Conservation (phyloP, 495 filamentous ascomycete species). For the Aspergillus haitiensis region DNA sequence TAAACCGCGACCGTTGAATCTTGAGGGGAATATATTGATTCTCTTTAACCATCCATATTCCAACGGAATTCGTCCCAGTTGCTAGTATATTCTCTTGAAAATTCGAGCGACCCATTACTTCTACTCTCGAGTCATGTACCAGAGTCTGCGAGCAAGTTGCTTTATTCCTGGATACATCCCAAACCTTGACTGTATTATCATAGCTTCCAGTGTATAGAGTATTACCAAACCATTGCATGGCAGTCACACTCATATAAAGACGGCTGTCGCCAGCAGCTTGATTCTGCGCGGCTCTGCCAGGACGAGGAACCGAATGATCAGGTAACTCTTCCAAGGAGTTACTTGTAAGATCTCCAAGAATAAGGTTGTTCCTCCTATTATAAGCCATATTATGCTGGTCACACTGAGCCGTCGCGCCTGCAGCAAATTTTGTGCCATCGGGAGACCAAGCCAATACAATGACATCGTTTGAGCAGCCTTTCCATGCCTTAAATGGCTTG, state of each 20-base stretch:
- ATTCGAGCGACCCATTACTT: conserved; percentile 63
- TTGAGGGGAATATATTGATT: conserved; percentile 21
- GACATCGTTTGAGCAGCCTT: conserved; percentile 54
- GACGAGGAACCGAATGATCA: conserved; percentile 65
- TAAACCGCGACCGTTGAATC: conserved; percentile 21
- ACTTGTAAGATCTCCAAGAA: conserved; percentile 62
- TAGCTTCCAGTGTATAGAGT: conserved; percentile 76
- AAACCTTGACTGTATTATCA: conserved; percentile 77
- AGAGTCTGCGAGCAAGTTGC: conserved; percentile 52
- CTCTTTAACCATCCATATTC: conserved; percentile 34
- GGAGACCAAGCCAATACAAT: conserved; percentile 50
- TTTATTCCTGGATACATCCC: conserved; percentile 50
- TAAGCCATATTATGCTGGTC: conserved; percentile 81
- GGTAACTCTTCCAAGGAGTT: conserved; percentile 63
- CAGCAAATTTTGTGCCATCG: conserved; percentile 49
- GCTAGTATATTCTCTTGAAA: conserved; percentile 46
- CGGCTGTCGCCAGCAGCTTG: conserved; percentile 62
- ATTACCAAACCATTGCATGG: conserved; percentile 68
- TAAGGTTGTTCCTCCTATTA: conserved; percentile 75
- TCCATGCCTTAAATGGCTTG: conserved; percentile 44
- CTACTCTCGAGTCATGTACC: conserved; percentile 65
- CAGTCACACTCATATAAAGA: conserved; percentile 74
- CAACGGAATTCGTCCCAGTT: conserved; percentile 44
- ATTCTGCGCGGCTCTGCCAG: conserved; percentile 49
- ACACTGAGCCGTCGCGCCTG: conserved; percentile 70